phyloP scores from a whole-genome alignment of 2,329 filamentous ascomycete genomes.

The Byssothecium circinans region DNA sequence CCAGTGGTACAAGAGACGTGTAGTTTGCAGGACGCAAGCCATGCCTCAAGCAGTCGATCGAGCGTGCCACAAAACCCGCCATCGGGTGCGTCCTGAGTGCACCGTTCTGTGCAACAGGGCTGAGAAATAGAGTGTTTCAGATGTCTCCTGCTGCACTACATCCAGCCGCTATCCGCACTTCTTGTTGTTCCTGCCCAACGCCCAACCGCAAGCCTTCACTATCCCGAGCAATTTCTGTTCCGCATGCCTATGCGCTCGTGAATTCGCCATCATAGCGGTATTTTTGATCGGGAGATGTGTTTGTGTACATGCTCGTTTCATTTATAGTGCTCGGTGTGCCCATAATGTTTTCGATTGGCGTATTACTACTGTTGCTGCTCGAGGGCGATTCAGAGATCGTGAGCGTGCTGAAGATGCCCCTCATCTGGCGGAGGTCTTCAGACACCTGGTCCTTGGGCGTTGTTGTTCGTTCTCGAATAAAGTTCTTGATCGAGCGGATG shows the following conservation, averaged over 20 bases:
- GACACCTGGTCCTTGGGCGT: slow-evolving; percentile 52
- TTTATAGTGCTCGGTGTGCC: slow-evolving; percentile 14
- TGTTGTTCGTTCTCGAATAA: slow-evolving; percentile 74
- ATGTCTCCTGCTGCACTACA: slow-evolving; percentile 9
- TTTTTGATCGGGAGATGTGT: slow-evolving; percentile 16
- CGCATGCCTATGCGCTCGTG: slow-evolving; percentile 19
- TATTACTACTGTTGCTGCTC: slow-evolving; percentile 30
- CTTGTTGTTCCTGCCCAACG: slow-evolving; percentile 11
- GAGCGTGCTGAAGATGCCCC: slow-evolving; percentile 62
- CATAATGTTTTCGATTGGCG: slow-evolving; percentile 25
- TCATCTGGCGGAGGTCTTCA: slow-evolving; percentile 73
- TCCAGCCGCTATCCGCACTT: slow-evolving; percentile 9
- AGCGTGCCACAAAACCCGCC: slow-evolving; percentile 31
- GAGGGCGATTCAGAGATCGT: slow-evolving; percentile 40
- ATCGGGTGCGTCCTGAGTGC: slow-evolving; percentile 23
- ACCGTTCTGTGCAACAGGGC: slow-evolving; percentile 19
- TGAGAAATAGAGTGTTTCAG: slow-evolving; percentile 26
- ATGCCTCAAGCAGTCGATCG: slow-evolving; percentile 21
- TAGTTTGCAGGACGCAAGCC: slow-evolving; percentile 23
- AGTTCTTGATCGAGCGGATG: slow-evolving; percentile 74
- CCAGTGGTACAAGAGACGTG: slow-evolving; percentile 13
- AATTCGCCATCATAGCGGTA: neutral
- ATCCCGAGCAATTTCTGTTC: slow-evolving; percentile 17
- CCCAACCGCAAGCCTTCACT: slow-evolving; percentile 10
- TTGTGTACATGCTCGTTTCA: slow-evolving; percentile 25